phyloP scores from a whole-genome alignment of 148 eudicot genomes.

The Persicaria maculosa region DNA sequence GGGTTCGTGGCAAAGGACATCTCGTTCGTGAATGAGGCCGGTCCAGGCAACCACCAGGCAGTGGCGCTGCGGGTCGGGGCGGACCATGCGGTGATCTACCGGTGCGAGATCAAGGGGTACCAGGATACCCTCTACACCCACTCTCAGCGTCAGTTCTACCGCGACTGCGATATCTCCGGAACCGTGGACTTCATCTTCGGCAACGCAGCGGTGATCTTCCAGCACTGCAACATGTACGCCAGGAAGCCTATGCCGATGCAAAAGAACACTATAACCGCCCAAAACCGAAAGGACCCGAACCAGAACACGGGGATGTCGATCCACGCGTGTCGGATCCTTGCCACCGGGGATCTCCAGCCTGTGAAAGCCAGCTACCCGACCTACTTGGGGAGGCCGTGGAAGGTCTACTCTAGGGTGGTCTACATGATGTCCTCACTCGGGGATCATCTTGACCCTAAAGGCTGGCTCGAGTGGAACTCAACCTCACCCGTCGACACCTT shows the following conservation, averaged over 20 bases:
- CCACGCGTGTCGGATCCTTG: conserved; percentile 47
- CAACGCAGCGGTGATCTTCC: conserved; percentile 65
- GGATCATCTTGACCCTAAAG: conserved; percentile 28
- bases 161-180: conserved; percentile 74
- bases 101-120: neutral
- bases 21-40: conserved; percentile 71
- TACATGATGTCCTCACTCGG: conserved; percentile 50
- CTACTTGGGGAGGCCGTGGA: conserved; percentile 78
- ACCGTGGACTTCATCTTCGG: conserved; percentile 90
- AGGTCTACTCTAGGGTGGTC: conserved; percentile 52
- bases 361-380: conserved; percentile 27
- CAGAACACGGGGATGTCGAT: conserved; percentile 75
- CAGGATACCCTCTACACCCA: conserved; percentile 67
- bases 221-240: conserved; percentile 60
- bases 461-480: conserved; percentile 68
- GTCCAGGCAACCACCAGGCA: conserved; percentile 70
- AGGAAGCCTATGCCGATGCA: conserved; percentile 47
- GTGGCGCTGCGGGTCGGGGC: conserved; percentile 82
- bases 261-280: conserved; percentile 79
- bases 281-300: conserved; percentile 63
- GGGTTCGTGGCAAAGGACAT: conserved; percentile 83
- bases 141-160: conserved; percentile 66
- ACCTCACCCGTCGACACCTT: conserved; percentile 48
- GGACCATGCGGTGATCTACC: too few relatives aligned
- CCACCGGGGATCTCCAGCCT: conserved; percentile 48